Base-by-base conservation (phyloP, 805 yeast species). In the Danielozyma ontarioensis region DNA sequence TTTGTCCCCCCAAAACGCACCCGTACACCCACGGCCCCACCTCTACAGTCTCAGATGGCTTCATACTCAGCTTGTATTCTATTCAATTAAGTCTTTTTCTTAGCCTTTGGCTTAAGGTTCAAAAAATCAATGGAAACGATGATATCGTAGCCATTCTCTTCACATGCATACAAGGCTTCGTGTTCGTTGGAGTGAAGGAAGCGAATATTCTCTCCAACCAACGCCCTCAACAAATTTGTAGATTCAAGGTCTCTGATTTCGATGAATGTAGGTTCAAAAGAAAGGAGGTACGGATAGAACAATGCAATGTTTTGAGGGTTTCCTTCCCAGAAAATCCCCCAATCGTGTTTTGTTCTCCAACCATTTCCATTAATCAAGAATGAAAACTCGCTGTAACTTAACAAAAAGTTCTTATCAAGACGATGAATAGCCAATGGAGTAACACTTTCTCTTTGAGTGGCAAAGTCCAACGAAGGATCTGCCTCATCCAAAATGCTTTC, bases 251-350 rank as follows among this genome's bases (percentile, higher is more conserved):
- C 87, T 38, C 98, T 73, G 29, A 93, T 83, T 62, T 93, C 98
- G 55, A 93, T 86, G 48, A 93, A 88, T 37, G 77, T 82, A 13
- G 80, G 75, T 53, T 90, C 97, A 62, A 93, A 93, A 4, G 96
- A 93, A 32, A 93, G 63, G 34, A 93, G 67, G 53, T 88, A 90
- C 3, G 98, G 98, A 62, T 89, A 90, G 74, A 95, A 87, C 29
- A 93, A 70, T 13, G 97, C 94, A 57, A 93, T 87, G 40, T 81
- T 78, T 51, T 83, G 93, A 4, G 98, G 97, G 32, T 80, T 75
- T 24, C 97, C 97, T 62, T 93, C 97, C 98, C 98, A 93, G 53
- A 83, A 80, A 33, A 93, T 82, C 44, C 89, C 83, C 89, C 96
- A 89, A 32, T 86, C 90, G 28, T 93, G 86, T 42, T 89, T 78